Percentiles rank a stretch among this genome's conserved stretches.
phyloP scores from a whole-genome alignment of 202 grass and related monocot species.

The Carex arenaria region DNA sequence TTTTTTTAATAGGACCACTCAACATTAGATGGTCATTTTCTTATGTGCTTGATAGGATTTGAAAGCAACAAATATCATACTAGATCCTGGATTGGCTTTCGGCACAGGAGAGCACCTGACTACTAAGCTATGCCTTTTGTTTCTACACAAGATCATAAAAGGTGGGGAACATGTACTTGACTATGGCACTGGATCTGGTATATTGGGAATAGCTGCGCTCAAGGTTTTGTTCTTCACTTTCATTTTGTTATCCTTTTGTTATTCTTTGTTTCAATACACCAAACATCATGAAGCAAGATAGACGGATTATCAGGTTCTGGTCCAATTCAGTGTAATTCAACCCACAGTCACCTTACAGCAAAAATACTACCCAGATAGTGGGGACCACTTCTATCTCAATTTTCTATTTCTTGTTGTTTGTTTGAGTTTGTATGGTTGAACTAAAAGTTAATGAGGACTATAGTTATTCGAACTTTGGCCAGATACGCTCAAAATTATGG shows the following conservation, averaged over 20 bases:
- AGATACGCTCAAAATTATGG: neutral
- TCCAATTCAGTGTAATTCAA: neutral
- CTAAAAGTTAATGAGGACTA: neutral
- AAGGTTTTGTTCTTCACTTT: constrained; percentile 43
- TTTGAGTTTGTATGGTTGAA: neutral
- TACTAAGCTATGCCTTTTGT: constrained; percentile 75
- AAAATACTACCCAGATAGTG: neutral
- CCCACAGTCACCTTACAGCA: neutral
- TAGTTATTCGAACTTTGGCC: neutral
- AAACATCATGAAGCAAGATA: neutral
- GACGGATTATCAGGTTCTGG: neutral
- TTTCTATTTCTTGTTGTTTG: neutral
- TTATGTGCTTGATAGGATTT: constrained; percentile 41
- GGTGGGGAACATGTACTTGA: constrained; percentile 75
- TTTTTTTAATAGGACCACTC: neutral
- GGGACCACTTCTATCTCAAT: neutral
- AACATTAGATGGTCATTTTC: constrained; percentile 8
- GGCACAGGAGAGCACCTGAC: constrained; percentile 85
- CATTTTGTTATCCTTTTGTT: neutral
- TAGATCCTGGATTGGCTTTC: constrained; percentile 84
- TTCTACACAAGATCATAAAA: constrained; percentile 48
- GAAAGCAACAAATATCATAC: constrained; percentile 75
- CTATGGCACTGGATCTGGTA: constrained; percentile 81
- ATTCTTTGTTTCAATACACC: neutral
- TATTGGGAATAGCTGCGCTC: constrained; percentile 77